Conservation (phyloP, 345 rosid species). For the Hibiscus syriacus region DNA sequence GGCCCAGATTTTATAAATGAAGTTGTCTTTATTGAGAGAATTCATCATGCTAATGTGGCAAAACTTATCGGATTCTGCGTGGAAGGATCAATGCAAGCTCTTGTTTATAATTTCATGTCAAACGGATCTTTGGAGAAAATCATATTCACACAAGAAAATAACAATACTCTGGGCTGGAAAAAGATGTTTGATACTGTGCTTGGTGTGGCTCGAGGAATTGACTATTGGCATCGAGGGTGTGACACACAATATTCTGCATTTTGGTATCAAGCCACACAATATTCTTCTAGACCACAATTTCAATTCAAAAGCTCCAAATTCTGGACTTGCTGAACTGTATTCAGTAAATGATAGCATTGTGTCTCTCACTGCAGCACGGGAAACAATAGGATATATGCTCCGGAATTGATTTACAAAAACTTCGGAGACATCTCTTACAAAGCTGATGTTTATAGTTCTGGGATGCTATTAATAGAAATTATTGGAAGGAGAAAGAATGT, state of each 20-base stretch:
- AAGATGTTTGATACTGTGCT: slow-evolving; percentile 3
- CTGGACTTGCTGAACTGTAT: slow-evolving; percentile 11
- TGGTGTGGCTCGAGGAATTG: slow-evolving; percentile 16
- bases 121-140: slow-evolving; percentile 26
- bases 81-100: slow-evolving; percentile 13
- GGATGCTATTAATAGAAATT: neutral
- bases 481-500: neutral
- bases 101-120: slow-evolving; percentile 20
- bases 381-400: neutral
- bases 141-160: slow-evolving; percentile 2
- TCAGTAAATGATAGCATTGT: neutral
- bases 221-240: neutral
- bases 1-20: slow-evolving; percentile 8
- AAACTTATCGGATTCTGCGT: slow-evolving; percentile 21
- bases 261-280: slow-evolving; percentile 2
- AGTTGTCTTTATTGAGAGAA: slow-evolving; percentile 19
- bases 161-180: neutral
- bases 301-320: slow-evolving; percentile 9
- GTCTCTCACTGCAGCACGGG: slow-evolving; percentile 8
- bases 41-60: slow-evolving; percentile 24
- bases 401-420: neutral
- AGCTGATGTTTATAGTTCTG: neutral
- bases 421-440: neutral
- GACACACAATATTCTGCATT: neutral
- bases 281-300: neutral